These are phyloP conservation scores for Fusarium vanettenii DNA, from an alignment of 2,329 filamentous ascomycete species.

Conservation along the genomic window DNA sequence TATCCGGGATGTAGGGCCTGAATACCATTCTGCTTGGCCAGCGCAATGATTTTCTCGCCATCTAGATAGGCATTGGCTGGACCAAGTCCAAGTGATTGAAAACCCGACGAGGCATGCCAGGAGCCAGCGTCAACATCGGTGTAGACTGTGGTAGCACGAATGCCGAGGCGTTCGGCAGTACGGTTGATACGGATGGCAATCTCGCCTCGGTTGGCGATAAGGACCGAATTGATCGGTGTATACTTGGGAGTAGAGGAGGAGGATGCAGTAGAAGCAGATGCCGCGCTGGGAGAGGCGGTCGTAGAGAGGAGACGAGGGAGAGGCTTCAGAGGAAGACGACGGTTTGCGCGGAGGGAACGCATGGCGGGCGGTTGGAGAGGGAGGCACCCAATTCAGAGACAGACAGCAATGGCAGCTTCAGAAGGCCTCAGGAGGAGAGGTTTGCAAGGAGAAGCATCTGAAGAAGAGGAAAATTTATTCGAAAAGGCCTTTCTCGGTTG, in stretches of 20 bases:
- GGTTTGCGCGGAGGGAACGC: slow-evolving; percentile 66
- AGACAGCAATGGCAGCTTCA: slow-evolving; percentile 19
- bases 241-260: slow-evolving; percentile 46
- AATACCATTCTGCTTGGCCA: slow-evolving; percentile 88
- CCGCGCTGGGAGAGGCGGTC: slow-evolving; percentile 47
- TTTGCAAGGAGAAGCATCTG: slow-evolving; percentile 15
- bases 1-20: slow-evolving; percentile 96
- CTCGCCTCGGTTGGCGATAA: slow-evolving; percentile 97
- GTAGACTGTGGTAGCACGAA: slow-evolving; percentile 93
- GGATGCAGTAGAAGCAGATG: slow-evolving; percentile 48
- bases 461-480: slow-evolving; percentile 15
- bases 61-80: slow-evolving; percentile 90
- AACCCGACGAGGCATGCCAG: slow-evolving; percentile 88
- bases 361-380: slow-evolving; percentile 50
- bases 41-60: slow-evolving; percentile 88
- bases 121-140: slow-evolving; percentile 89
- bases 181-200: slow-evolving; percentile 93
- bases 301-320: slow-evolving; percentile 54
- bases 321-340: slow-evolving; percentile 60
- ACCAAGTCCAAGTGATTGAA: slow-evolving; percentile 86
- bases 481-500: slow-evolving; percentile 12
- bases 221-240: slow-evolving; percentile 77
- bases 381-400: slow-evolving; percentile 25
- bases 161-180: slow-evolving; percentile 88
- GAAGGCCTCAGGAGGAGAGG: slow-evolving; percentile 12